A percentile compares a stretch with the other conserved stretches of the same genome.
phyloP scores from a whole-genome alignment of 2,329 filamentous ascomycete species.

The Colletotrichum melonis region DNA sequence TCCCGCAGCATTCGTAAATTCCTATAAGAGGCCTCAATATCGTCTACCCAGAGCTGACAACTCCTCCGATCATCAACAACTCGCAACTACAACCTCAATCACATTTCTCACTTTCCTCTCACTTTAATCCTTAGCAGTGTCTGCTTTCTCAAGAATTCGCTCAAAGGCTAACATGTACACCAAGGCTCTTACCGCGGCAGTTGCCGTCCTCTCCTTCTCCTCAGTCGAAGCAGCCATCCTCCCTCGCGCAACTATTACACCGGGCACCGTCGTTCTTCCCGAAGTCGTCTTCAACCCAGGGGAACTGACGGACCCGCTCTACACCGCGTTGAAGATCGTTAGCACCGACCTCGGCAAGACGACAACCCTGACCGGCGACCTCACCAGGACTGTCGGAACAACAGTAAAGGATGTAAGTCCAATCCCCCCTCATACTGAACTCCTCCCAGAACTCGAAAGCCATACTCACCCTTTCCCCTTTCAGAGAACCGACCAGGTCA shows the following conservation, averaged over 20 bases:
- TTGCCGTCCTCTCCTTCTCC: not conserved
- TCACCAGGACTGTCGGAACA: not conserved
- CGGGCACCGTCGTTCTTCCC: not conserved
- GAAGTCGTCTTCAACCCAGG: constrained; percentile 10
- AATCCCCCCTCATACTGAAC: not conserved
- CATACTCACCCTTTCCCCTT: not conserved
- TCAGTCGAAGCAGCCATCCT: not conserved
- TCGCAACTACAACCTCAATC: not conserved
- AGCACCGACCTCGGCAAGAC: not conserved
- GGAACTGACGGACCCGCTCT: not conserved
- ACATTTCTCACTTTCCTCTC: not conserved
- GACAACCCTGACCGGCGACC: not conserved
- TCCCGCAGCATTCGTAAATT: not conserved
- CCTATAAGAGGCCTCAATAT: not conserved
- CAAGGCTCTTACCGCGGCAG: not conserved
- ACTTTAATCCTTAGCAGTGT: too few relatives aligned
- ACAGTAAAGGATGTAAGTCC: constrained; percentile 2
- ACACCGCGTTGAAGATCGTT: not conserved
- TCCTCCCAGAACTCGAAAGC: too few relatives aligned
- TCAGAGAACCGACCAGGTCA: constrained; percentile 11
- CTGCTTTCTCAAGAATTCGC: not conserved
- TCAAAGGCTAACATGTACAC: not conserved
- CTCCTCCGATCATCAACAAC: not conserved
- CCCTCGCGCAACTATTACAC: constrained; percentile 1
- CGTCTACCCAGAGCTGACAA: not conserved